Conservation (phyloP, 148 eudicot species). For the Cornus suecica region DNA sequence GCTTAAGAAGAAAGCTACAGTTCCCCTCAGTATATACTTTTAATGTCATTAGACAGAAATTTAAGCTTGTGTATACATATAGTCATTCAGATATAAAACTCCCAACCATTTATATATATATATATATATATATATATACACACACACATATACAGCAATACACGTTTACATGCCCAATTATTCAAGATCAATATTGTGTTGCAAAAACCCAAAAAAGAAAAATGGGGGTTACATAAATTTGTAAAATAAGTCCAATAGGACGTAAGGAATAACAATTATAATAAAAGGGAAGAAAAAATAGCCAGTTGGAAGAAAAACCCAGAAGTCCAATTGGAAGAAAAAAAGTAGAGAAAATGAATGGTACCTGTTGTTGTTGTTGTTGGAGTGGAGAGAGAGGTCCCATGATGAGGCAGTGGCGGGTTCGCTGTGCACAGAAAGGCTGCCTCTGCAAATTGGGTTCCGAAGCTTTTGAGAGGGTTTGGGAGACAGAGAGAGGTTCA, state of each 20-base stretch:
- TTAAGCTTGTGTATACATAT: not conserved
- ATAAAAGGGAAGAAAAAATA: not conserved
- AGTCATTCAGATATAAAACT: too few species aligned
- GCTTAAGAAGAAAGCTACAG: not conserved
- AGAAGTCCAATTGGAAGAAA: not conserved
- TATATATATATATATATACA: too few species aligned
- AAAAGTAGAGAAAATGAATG: not conserved
- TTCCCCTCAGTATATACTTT: too few species aligned
- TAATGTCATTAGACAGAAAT: too few species aligned
- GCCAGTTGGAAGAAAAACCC: not conserved
- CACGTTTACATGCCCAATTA: not conserved
- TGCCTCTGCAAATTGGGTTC: constrained; percentile 28
- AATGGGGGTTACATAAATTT: not conserved
- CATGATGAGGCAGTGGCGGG: constrained; percentile 14
- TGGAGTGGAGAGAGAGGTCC: constrained; percentile 32
- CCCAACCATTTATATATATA: too few species aligned
- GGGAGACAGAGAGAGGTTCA: constrained; percentile 18
- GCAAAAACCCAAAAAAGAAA: not conserved
- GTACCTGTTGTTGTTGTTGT: constrained; percentile 43
- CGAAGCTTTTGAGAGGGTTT: constrained; percentile 18
- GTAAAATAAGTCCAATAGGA: not conserved
- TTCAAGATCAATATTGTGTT: not conserved
- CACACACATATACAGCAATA: too few species aligned
- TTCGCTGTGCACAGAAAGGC: constrained; percentile 27
- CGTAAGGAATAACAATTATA: not conserved